Conservation (phyloP, 768 basidiomycete species). For the Suillus bovinus region DNA sequence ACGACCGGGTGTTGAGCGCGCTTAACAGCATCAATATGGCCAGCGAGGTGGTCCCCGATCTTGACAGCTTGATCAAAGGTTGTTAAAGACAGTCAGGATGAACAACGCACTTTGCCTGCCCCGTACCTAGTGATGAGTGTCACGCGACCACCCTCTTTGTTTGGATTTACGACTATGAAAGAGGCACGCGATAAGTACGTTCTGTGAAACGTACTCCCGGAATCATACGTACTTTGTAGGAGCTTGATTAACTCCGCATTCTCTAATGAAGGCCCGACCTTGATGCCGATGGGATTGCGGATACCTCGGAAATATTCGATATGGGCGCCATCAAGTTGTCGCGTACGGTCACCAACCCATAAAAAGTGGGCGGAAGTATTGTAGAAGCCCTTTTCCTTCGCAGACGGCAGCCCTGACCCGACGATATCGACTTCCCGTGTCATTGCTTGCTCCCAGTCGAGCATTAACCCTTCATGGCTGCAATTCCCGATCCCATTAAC, state of each 20-base stretch:
- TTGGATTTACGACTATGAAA: constrained; percentile 80
- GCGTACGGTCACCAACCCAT: constrained; percentile 96
- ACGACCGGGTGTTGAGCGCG: constrained; percentile 81
- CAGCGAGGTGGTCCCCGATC: constrained; percentile 74
- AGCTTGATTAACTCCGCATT: constrained; percentile 73
- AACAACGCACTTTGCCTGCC: constrained; percentile 64
- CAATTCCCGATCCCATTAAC: constrained; percentile 1
- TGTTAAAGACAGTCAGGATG: neutral
- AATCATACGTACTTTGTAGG: constrained; percentile 62
- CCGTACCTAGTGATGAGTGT: constrained; percentile 95
- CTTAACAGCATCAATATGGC: constrained; percentile 82
- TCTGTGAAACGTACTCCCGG: neutral
- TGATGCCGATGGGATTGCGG: constrained; percentile 92
- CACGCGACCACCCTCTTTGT: constrained; percentile 78
- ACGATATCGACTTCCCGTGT: constrained; percentile 57
- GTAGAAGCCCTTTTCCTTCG: constrained; percentile 53
- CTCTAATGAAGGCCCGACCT: constrained; percentile 89
- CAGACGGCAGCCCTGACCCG: neutral
- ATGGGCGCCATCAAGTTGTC: constrained; percentile 90
- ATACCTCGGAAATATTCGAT: constrained; percentile 95
- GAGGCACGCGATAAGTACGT: neutral
- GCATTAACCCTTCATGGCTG: constrained; percentile 91
- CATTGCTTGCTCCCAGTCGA: constrained; percentile 90
- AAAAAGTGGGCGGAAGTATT: constrained; percentile 94
- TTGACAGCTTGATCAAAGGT: constrained; percentile 26